A percentile compares a stretch with the other conserved stretches of the same genome.
These are phyloP conservation scores for Xerocomellus chrysenteron DNA, from an alignment of 768 basidiomycete species.

Conservation along the genomic window DNA sequence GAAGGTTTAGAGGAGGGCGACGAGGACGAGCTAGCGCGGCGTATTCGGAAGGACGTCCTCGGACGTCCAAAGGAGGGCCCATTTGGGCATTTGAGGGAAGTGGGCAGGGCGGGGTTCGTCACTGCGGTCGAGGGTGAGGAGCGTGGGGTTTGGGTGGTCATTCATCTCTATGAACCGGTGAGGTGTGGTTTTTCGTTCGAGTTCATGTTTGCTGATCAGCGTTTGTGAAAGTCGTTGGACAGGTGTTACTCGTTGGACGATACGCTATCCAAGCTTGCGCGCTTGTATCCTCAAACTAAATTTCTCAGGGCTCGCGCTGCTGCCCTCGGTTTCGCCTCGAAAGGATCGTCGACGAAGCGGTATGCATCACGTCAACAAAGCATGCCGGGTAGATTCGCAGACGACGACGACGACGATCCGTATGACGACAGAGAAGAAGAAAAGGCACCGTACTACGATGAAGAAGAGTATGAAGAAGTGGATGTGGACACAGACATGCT, in stretches of 20 bases:
- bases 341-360: slow-evolving; percentile 20
- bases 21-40: slow-evolving; percentile 16
- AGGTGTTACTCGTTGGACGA: slow-evolving; percentile 74
- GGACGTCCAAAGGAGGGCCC: slow-evolving; percentile 51
- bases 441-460: slow-evolving; percentile 32
- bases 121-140: slow-evolving; percentile 73
- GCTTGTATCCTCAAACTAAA: slow-evolving; percentile 68
- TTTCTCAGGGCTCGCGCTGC: slow-evolving; percentile 81
- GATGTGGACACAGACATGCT: slow-evolving; percentile 77
- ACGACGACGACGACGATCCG: slow-evolving; percentile 42
- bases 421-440: slow-evolving; percentile 40
- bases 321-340: slow-evolving; percentile 67
- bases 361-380: slow-evolving; percentile 3
- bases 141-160: slow-evolving; percentile 72
- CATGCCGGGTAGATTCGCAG: slow-evolving; percentile 32
- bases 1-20: slow-evolving; percentile 44
- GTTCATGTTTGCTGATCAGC: background rate
- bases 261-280: slow-evolving; percentile 63
- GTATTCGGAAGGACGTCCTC: slow-evolving; percentile 39
- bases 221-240: slow-evolving; percentile 57
- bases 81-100: slow-evolving; percentile 81
- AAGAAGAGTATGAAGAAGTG: slow-evolving; percentile 53
- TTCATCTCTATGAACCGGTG: slow-evolving; percentile 83
- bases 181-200: slow-evolving; percentile 29
- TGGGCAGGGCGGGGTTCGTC: slow-evolving; percentile 71